Evolutionary conservation across 129 eudicot species (phyloP).

Genomic region (Gnaphalium uliginosum): DNA sequence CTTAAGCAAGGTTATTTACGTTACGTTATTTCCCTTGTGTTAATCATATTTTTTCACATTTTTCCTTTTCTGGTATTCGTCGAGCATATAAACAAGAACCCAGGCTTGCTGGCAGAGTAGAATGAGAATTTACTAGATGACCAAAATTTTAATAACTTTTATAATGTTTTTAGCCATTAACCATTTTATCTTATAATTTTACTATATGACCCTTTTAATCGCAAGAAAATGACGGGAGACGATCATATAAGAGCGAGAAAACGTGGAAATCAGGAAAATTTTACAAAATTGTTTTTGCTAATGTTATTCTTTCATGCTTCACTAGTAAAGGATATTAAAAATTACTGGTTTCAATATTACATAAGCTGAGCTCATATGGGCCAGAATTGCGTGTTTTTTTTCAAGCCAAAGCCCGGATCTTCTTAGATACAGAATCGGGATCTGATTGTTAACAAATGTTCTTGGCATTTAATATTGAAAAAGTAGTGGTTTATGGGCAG

Average conservation of each 20-base stretch:
- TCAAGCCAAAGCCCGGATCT: not conserved
- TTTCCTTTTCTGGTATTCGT: not conserved
- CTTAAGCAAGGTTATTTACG: constrained; percentile 75
- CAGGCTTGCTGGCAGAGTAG: not conserved
- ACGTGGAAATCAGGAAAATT: too few relatives aligned
- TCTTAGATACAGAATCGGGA: too few relatives aligned
- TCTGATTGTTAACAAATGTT: not conserved
- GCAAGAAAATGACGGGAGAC: too few relatives aligned
- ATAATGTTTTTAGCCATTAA: too few relatives aligned
- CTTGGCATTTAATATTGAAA: not conserved
- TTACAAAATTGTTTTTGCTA: not conserved
- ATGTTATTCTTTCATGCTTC: not conserved
- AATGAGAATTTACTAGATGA: not conserved
- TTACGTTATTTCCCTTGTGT: not conserved
- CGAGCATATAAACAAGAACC: not conserved
- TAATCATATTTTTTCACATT: not conserved
- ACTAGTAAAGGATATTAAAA: not conserved
- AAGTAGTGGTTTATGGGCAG: constrained; percentile 36
- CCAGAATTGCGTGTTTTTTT: not conserved
- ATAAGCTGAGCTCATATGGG: not conserved
- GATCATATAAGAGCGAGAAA: too few relatives aligned
- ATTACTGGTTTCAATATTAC: not conserved
- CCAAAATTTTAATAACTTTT: too few relatives aligned
- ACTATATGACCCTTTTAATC: too few relatives aligned
- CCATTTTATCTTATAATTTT: too few relatives aligned